Base-by-base conservation (phyloP, 2,329 filamentous ascomycete genomes). In the Diaporthe nobilis region DNA sequence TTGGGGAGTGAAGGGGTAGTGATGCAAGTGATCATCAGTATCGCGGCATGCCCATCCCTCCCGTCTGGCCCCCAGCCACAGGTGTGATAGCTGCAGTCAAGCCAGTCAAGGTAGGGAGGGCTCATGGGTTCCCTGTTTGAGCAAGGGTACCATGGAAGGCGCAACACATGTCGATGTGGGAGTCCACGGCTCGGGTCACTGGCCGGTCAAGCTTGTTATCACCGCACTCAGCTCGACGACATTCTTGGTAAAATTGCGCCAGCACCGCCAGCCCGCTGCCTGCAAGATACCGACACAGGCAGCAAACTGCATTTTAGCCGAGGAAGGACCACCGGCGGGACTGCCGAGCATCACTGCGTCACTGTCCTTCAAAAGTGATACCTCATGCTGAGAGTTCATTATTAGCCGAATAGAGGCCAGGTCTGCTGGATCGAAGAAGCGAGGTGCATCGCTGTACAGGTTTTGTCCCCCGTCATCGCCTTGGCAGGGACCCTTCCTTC, bases 111-210 rank as follows among this genome's bases (percentile, higher is more conserved):
- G 47, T 22, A 58, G 55, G 68, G 60, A 70, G 55, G 72, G 44
- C 73, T 53, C 68, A 65, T 75, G 55, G 63, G 58, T 72, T 73
- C 34, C 73, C 73, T 31, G 51, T 60, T 44, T 25, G n/a, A 53
- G 37, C 42, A 42, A 42, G n/a, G 71, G 28, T 61, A 51, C 70
- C 70, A 63, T 63, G 44, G 42, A 31, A 9, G 22, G 47, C 47
- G 31, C 65, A 53, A 68, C 47, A 68, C 47, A 68, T 15, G 31
- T 53, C 34, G 47, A 28, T 37, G 49, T 68, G 31, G 15, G 47
- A 53, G 47, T 5, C 63, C 63, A 37, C 31, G 31, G 63, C 31
- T n/a, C 63, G 44, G 63, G 22, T 37, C 63, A 34, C 44, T 37
- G 22, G 63, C 65, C 47, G 22, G 47, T 53, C 34, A 22, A 68